Evolutionary conservation across 768 basidiomycete species (phyloP).

Genomic region (Suillus weaverae): DNA sequence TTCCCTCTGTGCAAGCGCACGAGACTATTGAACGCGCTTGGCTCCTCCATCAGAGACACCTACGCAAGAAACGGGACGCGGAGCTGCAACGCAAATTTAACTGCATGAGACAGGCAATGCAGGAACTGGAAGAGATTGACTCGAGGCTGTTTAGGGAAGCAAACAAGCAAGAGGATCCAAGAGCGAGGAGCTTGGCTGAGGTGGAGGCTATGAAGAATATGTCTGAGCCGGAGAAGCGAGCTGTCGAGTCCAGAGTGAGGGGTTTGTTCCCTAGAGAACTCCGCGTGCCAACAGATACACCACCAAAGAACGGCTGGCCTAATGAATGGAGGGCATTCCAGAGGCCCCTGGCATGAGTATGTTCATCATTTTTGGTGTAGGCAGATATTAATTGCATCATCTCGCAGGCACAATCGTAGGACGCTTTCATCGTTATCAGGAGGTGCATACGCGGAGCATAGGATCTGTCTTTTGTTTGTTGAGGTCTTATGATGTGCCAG

Average conservation of each 20-base stretch:
- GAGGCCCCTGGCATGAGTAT: constrained; percentile 38
- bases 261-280: constrained; percentile 88
- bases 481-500: not conserved
- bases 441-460: not conserved
- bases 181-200: constrained; percentile 57
- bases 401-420: not conserved
- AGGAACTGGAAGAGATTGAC: constrained; percentile 57
- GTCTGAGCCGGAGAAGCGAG: constrained; percentile 65
- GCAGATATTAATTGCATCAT: not conserved
- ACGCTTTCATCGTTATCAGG: not conserved
- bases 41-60: constrained; percentile 75
- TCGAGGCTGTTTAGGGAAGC: constrained; percentile 66
- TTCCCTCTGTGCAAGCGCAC: constrained; percentile 87
- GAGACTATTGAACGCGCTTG: constrained; percentile 92
- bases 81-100: constrained; percentile 77
- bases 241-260: constrained; percentile 73
- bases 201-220: constrained; percentile 58
- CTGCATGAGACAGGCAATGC: constrained; percentile 84
- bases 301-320: constrained; percentile 78
- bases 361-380: not conserved
- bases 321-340: constrained; percentile 79
- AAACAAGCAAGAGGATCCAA: constrained; percentile 74
- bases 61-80: constrained; percentile 65
- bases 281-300: constrained; percentile 83
- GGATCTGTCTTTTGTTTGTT: not conserved